These are phyloP conservation scores for Paracamarosporium sp. DNA, from an alignment of 2,329 filamentous ascomycete genomes.

Conservation along the genomic window DNA sequence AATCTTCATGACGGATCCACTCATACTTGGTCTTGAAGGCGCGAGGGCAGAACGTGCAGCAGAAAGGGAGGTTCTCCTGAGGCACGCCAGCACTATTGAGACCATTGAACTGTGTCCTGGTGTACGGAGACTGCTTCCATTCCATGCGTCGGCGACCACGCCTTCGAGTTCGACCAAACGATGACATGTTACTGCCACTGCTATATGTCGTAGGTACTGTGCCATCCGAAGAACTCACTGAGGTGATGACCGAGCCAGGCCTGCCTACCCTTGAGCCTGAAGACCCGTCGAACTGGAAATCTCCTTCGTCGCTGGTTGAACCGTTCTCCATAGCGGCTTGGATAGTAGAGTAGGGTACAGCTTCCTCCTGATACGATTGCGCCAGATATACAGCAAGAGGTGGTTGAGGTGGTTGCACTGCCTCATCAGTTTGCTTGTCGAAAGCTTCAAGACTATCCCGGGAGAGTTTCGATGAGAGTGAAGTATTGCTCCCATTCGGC, in stretches of 20 bases:
- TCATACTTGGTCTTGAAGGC: conserved; percentile 47
- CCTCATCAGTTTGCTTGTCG: conserved; percentile 27
- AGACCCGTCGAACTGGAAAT: conserved; percentile 30
- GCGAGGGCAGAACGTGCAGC: conserved; percentile 45
- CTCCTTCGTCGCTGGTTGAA: conserved; percentile 26
- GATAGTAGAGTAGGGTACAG: conserved; percentile 31
- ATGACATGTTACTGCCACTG: conserved; percentile 42
- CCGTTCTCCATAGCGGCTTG: conserved; percentile 38
- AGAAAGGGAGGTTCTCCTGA: conserved; percentile 41
- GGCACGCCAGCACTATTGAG: conserved; percentile 38
- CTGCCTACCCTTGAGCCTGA: conserved; percentile 28
- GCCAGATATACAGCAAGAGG: conserved; percentile 42
- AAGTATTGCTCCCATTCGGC: conserved; percentile 10
- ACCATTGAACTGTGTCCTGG: conserved; percentile 34
- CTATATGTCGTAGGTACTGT: conserved; percentile 42
- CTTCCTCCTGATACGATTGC: conserved; percentile 44
- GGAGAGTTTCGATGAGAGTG: conserved; percentile 33
- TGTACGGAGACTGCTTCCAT: conserved; percentile 41
- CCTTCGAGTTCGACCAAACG: conserved; percentile 41
- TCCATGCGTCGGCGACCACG: conserved; percentile 43
- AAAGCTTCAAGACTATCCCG: conserved; percentile 39
- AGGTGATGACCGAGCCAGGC: conserved; percentile 38
- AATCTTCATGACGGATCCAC: conserved; percentile 47
- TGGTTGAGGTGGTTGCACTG: conserved; percentile 33
- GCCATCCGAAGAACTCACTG: conserved; percentile 39